Evolutionary conservation across 2,329 filamentous ascomycete genomes (phyloP).

Genomic region (Verticillium isaacii): DNA sequence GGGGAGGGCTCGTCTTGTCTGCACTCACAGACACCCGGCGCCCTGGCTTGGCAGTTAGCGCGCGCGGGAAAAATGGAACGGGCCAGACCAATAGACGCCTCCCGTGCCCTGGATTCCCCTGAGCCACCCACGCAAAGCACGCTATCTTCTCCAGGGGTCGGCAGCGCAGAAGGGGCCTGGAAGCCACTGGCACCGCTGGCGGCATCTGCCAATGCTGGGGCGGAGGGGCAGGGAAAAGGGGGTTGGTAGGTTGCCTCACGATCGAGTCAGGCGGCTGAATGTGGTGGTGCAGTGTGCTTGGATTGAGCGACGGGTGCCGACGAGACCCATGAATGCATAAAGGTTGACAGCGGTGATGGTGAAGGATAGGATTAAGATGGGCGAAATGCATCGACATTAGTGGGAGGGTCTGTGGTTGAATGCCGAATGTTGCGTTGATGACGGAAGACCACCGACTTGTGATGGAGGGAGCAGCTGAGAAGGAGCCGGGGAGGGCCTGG

Average conservation of each 20-base stretch:
- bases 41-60: not conserved
- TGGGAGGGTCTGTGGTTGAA: not conserved
- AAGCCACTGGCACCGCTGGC: not conserved
- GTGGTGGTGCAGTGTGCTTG: not conserved
- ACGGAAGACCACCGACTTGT: not conserved
- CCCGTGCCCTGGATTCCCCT: not conserved
- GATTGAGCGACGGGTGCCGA: not conserved
- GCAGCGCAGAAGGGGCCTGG: not conserved
- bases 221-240: not conserved
- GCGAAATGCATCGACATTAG: not conserved
- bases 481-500: not conserved
- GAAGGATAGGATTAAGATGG: not conserved
- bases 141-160: conserved; percentile 1
- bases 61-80: conserved; percentile 3
- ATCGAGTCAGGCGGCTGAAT: not conserved
- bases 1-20: not conserved
- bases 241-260: not conserved
- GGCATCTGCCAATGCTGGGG: not conserved
- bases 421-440: not conserved
- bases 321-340: not conserved
- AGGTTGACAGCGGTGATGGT: not conserved
- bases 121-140: not conserved
- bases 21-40: not conserved
- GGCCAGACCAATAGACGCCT: conserved; percentile 1
- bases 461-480: not conserved